phyloP scores from a whole-genome alignment of 2,329 filamentous ascomycete species.

The Ceratocystis smalleyi region DNA sequence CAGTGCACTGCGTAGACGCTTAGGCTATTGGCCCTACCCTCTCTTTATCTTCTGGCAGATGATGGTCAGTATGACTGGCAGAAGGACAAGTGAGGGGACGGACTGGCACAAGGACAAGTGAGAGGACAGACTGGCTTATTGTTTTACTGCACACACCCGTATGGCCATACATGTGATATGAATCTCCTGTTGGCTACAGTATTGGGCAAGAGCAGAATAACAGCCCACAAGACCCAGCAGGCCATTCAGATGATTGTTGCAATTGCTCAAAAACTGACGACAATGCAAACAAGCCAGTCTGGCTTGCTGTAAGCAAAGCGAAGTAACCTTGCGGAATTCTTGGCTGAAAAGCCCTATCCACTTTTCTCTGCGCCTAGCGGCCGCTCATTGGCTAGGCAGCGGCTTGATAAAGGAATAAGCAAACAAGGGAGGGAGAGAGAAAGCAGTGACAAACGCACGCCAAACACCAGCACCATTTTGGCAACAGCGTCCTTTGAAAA shows the following conservation, averaged over 20 bases:
- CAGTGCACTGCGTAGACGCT: too few relatives aligned
- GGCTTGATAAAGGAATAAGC: background rate
- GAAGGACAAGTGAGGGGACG: background rate
- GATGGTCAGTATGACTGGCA: too few relatives aligned
- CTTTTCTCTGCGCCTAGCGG: background rate
- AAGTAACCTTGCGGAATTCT: background rate
- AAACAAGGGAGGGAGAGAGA: background rate
- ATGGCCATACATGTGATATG: background rate
- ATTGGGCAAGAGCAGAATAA: background rate
- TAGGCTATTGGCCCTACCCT: too few relatives aligned
- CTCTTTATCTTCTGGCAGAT: too few relatives aligned
- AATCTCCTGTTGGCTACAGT: too few relatives aligned
- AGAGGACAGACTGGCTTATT: background rate
- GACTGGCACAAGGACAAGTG: background rate
- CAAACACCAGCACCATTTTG: background rate
- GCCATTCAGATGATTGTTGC: background rate
- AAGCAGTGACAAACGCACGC: background rate
- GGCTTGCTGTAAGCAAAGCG: background rate
- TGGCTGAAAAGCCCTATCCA: background rate
- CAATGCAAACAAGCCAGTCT: background rate
- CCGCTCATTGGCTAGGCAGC: background rate
- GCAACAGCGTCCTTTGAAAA: background rate
- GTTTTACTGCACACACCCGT: background rate
- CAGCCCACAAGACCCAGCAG: background rate
- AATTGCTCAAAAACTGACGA: background rate